Conservation (phyloP, 2,329 filamentous ascomycete genomes). For the Diaporthe helianthi region DNA sequence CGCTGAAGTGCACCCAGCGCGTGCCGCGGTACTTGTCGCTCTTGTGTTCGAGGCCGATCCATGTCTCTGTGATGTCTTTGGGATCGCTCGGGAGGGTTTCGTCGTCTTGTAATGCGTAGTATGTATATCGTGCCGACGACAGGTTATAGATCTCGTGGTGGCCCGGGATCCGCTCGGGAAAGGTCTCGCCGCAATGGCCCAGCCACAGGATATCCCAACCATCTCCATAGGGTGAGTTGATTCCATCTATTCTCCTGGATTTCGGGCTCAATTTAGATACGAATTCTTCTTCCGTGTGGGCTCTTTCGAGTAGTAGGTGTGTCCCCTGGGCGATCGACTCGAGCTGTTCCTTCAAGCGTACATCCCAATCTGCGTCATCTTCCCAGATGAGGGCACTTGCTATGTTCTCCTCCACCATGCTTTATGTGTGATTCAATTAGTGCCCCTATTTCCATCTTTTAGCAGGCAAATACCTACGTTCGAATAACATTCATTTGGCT, state of each 20-base stretch:
- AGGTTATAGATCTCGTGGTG: slow-evolving; percentile 32
- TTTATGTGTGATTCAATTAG: neutral
- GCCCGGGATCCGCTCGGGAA: slow-evolving; percentile 33
- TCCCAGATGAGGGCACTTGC: slow-evolving; percentile 48
- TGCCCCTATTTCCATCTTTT: too few relatives aligned
- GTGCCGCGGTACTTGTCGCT: slow-evolving; percentile 19
- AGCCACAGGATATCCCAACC: slow-evolving; percentile 49
- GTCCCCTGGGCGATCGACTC: slow-evolving; percentile 42
- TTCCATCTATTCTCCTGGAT: neutral
- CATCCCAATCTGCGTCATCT: slow-evolving; percentile 51
- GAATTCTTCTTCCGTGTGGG: slow-evolving; percentile 19
- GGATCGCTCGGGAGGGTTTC: slow-evolving; percentile 24
- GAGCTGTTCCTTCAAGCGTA: slow-evolving; percentile 45
- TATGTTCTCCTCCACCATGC: slow-evolving; percentile 46
- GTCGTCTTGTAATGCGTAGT: slow-evolving; percentile 31
- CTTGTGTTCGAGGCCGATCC: slow-evolving; percentile 31
- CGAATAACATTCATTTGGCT: slow-evolving; percentile 48
- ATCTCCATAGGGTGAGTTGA: slow-evolving; percentile 40
- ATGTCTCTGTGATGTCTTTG: slow-evolving; percentile 4
- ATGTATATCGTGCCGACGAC: slow-evolving; percentile 30
- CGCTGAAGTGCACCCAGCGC: slow-evolving; percentile 35
- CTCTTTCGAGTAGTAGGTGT: slow-evolving; percentile 42
- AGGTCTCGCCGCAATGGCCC: slow-evolving; percentile 45
- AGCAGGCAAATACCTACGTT: slow-evolving; percentile 30
- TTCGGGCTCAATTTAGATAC: neutral